A percentile compares a stretch with the other conserved stretches of the same genome.
Conservation (phyloP, 352 stramenopile species). For the Blastocystis sp. region DNA sequence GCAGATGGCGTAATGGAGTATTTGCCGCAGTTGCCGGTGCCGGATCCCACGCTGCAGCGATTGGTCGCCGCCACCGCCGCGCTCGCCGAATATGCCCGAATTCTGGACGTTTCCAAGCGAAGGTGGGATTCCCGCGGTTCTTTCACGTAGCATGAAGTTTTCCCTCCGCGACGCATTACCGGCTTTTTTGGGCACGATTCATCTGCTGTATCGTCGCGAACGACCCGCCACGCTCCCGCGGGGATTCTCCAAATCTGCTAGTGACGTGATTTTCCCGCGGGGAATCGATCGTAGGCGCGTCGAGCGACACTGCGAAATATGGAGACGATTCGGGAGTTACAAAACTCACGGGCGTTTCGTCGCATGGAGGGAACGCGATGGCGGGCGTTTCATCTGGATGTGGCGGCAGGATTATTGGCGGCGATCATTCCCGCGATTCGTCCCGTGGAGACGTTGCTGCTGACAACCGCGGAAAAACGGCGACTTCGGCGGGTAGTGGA, state of each 20-base stretch:
- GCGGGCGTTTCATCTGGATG: constrained; percentile 1
- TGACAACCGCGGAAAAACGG: constrained; percentile 14
- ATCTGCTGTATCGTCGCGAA: constrained; percentile 20
- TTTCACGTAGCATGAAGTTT: constrained; percentile 11
- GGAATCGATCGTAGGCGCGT: background rate
- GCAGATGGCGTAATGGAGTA: background rate
- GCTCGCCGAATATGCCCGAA: background rate
- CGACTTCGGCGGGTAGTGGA: background rate
- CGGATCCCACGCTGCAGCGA: background rate
- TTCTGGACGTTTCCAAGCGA: background rate
- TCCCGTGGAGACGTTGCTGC: constrained; percentile 11
- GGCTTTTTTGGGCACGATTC: constrained; percentile 34
- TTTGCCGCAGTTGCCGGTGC: background rate
- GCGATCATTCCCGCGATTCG: constrained; percentile 28
- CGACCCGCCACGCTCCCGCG: background rate
- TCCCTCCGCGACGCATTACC: background rate
- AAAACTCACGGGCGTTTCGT: background rate
- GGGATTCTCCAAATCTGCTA: background rate
- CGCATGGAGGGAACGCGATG: background rate
- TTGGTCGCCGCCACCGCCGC: background rate
- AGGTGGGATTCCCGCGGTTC: background rate
- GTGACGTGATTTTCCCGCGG: background rate
- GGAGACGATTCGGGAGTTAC: background rate
- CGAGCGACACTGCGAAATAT: background rate
- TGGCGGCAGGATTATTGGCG: background rate